Conservation (phyloP, 306 rosid genomes). For the Lotus japonicus region DNA sequence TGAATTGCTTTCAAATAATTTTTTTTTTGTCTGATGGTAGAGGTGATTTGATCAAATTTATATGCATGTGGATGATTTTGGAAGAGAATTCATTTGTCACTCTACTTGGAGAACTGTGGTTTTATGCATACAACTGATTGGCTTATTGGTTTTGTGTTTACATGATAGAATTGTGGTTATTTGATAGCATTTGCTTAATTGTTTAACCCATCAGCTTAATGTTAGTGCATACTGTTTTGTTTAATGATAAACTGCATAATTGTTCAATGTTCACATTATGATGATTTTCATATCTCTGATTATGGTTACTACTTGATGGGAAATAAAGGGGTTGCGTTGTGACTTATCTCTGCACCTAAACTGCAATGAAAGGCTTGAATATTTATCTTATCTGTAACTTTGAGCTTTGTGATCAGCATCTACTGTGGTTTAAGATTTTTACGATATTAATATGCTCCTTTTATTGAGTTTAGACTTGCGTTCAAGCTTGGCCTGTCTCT, state of each 20-base stretch:
- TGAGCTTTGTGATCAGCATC: slow-evolving; percentile 8
- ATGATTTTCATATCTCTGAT: not conserved
- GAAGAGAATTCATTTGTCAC: too few species aligned
- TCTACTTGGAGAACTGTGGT: too few species aligned
- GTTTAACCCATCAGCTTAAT: not conserved
- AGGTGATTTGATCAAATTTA: not conserved
- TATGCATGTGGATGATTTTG: too few species aligned
- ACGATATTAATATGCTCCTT: not conserved
- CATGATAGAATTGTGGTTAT: not conserved
- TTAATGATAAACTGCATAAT: not conserved
- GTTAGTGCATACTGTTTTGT: not conserved
- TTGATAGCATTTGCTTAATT: not conserved
- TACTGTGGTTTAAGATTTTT: slow-evolving; percentile 7
- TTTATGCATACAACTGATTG: too few species aligned
- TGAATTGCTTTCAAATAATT: slow-evolving; percentile 6
- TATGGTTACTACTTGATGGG: slow-evolving; percentile 6
- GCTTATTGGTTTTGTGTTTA: too few species aligned
- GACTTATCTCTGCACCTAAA: not conserved
- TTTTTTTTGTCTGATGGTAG: not conserved
- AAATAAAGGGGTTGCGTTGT: not conserved
- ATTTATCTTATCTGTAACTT: not conserved
- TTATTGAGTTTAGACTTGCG: not conserved
- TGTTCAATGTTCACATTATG: not conserved
- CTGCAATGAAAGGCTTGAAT: not conserved
- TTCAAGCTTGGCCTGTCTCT: not conserved